Conservation (phyloP, 164 flowering plant species). For the Kalanchoe fedtschenkoi region DNA sequence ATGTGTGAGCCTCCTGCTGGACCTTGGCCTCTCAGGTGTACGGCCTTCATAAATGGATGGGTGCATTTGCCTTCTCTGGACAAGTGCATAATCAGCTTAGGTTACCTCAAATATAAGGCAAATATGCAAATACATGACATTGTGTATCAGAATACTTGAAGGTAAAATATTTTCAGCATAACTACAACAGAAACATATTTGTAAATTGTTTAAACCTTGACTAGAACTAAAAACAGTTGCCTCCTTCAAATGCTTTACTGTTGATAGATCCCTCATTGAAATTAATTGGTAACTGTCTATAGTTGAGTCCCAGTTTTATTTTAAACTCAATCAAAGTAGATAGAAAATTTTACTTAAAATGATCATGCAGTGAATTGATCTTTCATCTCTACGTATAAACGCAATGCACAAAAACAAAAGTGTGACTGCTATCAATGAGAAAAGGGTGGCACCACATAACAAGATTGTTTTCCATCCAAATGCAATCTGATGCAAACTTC, state of each 20-base stretch:
- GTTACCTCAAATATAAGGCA: neutral
- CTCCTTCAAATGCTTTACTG: too few species aligned
- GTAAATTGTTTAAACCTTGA: too few species aligned
- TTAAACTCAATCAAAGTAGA: neutral
- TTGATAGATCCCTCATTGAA: too few species aligned
- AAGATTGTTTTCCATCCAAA: neutral
- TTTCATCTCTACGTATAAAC: neutral
- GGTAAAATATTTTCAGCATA: too few species aligned
- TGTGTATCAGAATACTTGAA: too few species aligned
- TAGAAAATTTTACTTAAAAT: neutral
- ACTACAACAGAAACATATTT: too few species aligned
- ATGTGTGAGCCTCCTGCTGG: constrained; percentile 26
- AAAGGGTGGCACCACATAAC: neutral
- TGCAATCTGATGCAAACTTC: too few species aligned
- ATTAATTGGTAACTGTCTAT: too few species aligned
- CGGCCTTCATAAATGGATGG: constrained; percentile 70
- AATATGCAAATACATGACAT: too few species aligned
- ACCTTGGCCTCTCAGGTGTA: constrained; percentile 25
- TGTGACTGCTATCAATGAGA: too few species aligned
- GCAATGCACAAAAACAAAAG: neutral
- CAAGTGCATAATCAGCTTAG: neutral
- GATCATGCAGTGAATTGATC: neutral
- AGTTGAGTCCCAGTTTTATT: too few species aligned
- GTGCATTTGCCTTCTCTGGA: constrained; percentile 70
- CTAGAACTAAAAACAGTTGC: too few species aligned